Percentiles rank a stretch among this genome's conserved stretches.
Conservation (phyloP, 2,329 filamentous ascomycete genomes). For the Hymenoscyphus infarciens region DNA sequence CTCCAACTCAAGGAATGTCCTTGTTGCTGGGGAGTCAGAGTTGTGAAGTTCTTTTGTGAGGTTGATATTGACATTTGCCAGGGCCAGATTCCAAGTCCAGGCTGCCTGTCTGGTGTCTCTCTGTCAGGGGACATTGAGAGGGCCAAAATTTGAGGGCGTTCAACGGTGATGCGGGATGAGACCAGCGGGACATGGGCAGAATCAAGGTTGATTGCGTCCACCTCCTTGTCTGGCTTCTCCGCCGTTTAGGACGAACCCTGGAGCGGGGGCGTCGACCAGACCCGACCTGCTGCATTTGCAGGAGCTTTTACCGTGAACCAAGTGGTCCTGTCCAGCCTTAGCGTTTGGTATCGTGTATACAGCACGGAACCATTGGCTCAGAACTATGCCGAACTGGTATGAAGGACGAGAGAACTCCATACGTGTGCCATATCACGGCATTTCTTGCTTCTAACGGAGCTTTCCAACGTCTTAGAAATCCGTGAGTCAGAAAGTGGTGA, state of each 20-base stretch:
- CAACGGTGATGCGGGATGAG: conserved; percentile 8
- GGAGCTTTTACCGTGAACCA: neutral
- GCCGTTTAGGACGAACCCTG: conserved; percentile 2
- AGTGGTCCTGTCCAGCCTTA: neutral
- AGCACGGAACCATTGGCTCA: conserved; percentile 1
- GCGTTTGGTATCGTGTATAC: neutral
- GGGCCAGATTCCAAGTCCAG: neutral
- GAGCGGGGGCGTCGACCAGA: neutral
- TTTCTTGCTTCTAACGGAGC: neutral
- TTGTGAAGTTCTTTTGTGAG: neutral
- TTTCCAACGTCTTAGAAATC: neutral
- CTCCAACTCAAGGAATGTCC: neutral
- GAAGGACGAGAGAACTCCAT: neutral
- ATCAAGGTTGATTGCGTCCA: conserved; percentile 12
- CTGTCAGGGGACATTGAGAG: neutral
- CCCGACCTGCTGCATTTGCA: neutral
- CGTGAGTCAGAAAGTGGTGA: conserved; percentile 2
- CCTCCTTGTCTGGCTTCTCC: neutral
- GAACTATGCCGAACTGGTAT: neutral
- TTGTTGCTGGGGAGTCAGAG: neutral
- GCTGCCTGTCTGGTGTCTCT: conserved; percentile 1
- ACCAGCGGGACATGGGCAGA: conserved; percentile 6
- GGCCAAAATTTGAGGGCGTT: neutral
- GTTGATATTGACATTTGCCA: neutral
- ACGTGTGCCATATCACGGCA: conserved; percentile 1